Conservation (phyloP, 805 yeast species). For the Yarrowia porcina region DNA sequence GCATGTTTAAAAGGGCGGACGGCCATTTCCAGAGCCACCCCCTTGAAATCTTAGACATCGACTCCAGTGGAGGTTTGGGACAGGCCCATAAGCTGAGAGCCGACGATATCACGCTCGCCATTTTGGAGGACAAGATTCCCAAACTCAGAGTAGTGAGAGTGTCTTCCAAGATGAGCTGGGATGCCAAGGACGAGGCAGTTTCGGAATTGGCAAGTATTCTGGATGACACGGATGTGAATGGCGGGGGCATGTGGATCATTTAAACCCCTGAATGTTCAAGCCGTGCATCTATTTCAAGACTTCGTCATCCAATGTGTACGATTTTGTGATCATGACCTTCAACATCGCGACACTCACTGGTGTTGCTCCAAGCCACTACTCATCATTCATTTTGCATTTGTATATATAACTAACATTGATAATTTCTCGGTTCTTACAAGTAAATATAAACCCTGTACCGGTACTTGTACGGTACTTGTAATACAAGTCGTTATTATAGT, state of each 20-base stretch:
- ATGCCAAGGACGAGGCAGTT: slow-evolving; percentile 52
- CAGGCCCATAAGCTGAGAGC: slow-evolving; percentile 81
- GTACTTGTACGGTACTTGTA: too few relatives aligned
- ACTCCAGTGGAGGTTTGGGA: slow-evolving; percentile 80
- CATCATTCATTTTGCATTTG: slow-evolving; percentile 3
- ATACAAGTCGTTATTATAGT: too few relatives aligned
- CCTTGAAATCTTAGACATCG: slow-evolving; percentile 61
- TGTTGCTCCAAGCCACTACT: neutral
- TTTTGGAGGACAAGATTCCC: slow-evolving; percentile 75
- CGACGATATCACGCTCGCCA: slow-evolving; percentile 80
- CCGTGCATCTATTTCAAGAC: neutral
- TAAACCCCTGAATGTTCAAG: neutral
- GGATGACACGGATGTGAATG: slow-evolving; percentile 53
- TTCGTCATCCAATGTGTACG: neutral
- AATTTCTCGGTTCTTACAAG: too few relatives aligned
- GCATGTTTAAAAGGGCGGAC: slow-evolving; percentile 32
- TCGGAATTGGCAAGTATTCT: slow-evolving; percentile 62
- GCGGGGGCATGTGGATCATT: slow-evolving; percentile 51
- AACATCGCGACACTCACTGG: neutral
- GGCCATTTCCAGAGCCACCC: slow-evolving; percentile 43
- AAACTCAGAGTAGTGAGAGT: slow-evolving; percentile 58
- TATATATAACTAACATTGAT: slow-evolving; percentile 12
- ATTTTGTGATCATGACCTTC: neutral
- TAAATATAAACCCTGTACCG: too few relatives aligned
- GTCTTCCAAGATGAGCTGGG: slow-evolving; percentile 83